Percentiles rank a stretch among this genome's conserved stretches.
Conservation (phyloP, 352 stramenopile genomes). For the Elongisporangium undulatum region DNA sequence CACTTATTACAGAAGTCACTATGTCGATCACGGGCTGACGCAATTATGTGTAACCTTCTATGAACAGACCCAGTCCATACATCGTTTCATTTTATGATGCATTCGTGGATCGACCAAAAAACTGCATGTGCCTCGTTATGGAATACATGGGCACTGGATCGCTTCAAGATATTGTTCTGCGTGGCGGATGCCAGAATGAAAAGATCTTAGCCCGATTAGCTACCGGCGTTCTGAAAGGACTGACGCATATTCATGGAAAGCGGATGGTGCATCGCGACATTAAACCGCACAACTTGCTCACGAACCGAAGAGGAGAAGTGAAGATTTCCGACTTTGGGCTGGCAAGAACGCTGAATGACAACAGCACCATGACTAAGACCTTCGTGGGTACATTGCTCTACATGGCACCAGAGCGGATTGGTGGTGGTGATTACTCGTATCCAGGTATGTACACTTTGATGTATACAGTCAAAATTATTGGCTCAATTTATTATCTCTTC, state of each 20-base stretch:
- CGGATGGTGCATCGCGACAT: conserved; percentile 91
- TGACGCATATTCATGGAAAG: conserved; percentile 87
- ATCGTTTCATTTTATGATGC: conserved; percentile 92
- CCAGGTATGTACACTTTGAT: conserved; percentile 27
- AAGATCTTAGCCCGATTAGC: conserved; percentile 73
- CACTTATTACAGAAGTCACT: background rate
- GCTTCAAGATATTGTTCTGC: conserved; percentile 86
- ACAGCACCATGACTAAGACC: conserved; percentile 75
- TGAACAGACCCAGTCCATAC: conserved; percentile 67
- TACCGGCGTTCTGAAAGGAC: conserved; percentile 62
- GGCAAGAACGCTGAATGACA: conserved; percentile 74
- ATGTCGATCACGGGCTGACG: background rate
- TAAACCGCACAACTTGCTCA: conserved; percentile 89
- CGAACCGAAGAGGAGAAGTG: conserved; percentile 80
- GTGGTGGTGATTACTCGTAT: conserved; percentile 89
- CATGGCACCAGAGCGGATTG: conserved; percentile 94
- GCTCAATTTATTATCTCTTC: background rate
- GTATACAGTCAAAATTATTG: background rate
- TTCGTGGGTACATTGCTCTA: conserved; percentile 94
- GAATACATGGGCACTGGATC: conserved; percentile 93
- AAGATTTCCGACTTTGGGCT: conserved; percentile 90
- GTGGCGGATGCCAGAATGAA: conserved; percentile 80
- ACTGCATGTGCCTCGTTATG: conserved; percentile 89
- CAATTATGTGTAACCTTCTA: background rate
- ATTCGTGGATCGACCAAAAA: conserved; percentile 87